Evolutionary conservation across 148 eudicot genomes (phyloP).

Genomic region (Polygonum aviculare): DNA sequence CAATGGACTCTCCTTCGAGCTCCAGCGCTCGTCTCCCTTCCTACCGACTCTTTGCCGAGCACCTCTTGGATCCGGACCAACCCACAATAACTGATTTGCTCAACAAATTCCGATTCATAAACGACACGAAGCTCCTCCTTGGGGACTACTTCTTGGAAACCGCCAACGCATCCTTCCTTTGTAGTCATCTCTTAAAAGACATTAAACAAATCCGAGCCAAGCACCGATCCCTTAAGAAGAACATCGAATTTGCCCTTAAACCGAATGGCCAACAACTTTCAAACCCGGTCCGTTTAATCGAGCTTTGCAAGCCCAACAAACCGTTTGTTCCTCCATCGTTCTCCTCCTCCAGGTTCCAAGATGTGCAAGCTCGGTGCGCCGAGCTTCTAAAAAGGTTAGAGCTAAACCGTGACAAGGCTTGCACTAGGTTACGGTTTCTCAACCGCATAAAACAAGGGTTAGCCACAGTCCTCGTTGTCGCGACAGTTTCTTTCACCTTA

Average conservation of each 20-base stretch:
- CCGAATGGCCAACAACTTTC: slow-evolving; percentile 17
- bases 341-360: slow-evolving; percentile 26
- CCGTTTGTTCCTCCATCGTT: slow-evolving; percentile 43
- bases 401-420: slow-evolving; percentile 39
- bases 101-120: slow-evolving; percentile 8
- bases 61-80: slow-evolving; percentile 84
- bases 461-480: slow-evolving; percentile 38
- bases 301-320: slow-evolving; percentile 39
- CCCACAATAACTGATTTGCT: slow-evolving; percentile 41
- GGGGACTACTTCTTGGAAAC: slow-evolving; percentile 57
- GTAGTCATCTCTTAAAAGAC: slow-evolving; percentile 52
- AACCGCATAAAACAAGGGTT: slow-evolving; percentile 40
- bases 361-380: slow-evolving; percentile 42
- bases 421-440: slow-evolving; percentile 27
- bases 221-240: slow-evolving; percentile 30
- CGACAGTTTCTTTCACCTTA: slow-evolving; percentile 40
- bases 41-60: slow-evolving; percentile 70
- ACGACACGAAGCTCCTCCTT: slow-evolving; percentile 38
- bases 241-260: slow-evolving; percentile 17
- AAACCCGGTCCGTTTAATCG: neutral
- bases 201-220: slow-evolving; percentile 39
- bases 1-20: slow-evolving; percentile 35
- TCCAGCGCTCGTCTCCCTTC: slow-evolving; percentile 73
- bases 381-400: slow-evolving; percentile 61
- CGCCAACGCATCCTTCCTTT: slow-evolving; percentile 54